Percentiles rank a stretch among this genome's conserved stretches.
Conservation (phyloP, 2,329 filamentous ascomycete genomes). For the Verticillium alfalfae region DNA sequence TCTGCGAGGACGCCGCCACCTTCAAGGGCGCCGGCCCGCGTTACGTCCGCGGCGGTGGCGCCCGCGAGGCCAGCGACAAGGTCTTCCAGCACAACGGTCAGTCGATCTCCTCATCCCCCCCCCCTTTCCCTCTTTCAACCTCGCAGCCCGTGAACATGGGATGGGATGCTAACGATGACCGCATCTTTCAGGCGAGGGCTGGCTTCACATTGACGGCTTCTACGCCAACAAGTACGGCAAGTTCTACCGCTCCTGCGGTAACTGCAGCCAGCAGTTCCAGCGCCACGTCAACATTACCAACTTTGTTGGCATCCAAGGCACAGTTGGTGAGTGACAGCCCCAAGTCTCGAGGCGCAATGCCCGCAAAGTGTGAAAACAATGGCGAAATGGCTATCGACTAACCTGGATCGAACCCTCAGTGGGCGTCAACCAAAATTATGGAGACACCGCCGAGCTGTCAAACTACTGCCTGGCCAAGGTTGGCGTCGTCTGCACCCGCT, state of each 20-base stretch:
- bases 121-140: background rate
- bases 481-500: slow-evolving; percentile 3
- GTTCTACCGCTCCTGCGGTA: slow-evolving; percentile 28
- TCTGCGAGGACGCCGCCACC: slow-evolving; percentile 30
- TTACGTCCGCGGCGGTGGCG: slow-evolving; percentile 36
- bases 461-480: slow-evolving; percentile 15
- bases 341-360: background rate
- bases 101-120: background rate
- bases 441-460: slow-evolving; percentile 22
- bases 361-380: background rate
- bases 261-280: slow-evolving; percentile 26
- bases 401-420: slow-evolving; percentile 8
- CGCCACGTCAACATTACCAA: slow-evolving; percentile 6
- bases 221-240: slow-evolving; percentile 42
- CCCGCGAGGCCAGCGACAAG: slow-evolving; percentile 35
- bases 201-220: slow-evolving; percentile 32
- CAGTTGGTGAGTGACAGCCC: background rate
- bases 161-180: too few relatives aligned
- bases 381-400: background rate
- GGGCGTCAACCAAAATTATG: slow-evolving; percentile 32
- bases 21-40: slow-evolving; percentile 16
- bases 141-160: too few relatives aligned
- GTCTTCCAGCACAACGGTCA: slow-evolving; percentile 35
- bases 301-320: slow-evolving; percentile 5
- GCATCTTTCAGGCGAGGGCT: slow-evolving; percentile 25